Percentiles rank a stretch among this genome's conserved stretches.
phyloP scores from a whole-genome alignment of 139 green algal species.

The Microglena sp. region DNA sequence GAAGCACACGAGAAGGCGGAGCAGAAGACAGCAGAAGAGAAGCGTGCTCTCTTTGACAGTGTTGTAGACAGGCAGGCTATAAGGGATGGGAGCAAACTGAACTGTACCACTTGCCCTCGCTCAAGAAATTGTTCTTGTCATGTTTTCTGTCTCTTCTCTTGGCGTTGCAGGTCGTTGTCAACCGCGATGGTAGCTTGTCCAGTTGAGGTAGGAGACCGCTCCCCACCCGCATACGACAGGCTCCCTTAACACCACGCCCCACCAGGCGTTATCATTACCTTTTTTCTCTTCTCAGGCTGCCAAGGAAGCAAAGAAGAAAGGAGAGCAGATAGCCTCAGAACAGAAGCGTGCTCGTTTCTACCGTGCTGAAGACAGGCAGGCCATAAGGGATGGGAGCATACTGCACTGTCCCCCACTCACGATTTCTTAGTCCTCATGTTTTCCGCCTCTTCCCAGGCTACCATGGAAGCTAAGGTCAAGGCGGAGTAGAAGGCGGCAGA shows the following conservation, averaged over 20 bases:
- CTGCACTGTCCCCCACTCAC: too few relatives aligned
- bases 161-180: too few relatives aligned
- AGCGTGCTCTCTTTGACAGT: constrained; percentile 41
- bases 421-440: not conserved
- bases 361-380: not conserved
- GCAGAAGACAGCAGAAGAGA: too few relatives aligned
- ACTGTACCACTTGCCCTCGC: not conserved
- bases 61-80: constrained; percentile 30
- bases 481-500: too few relatives aligned
- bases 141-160: not conserved
- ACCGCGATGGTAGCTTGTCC: too few relatives aligned
- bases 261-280: too few relatives aligned
- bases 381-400: not conserved
- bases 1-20: not conserved
- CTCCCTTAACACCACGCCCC: too few relatives aligned
- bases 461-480: not conserved
- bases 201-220: too few relatives aligned
- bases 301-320: not conserved
- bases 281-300: not conserved
- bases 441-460: not conserved
- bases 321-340: too few relatives aligned
- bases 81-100: too few relatives aligned
- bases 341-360: not conserved
- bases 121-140: not conserved
- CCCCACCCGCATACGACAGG: too few relatives aligned